Evolutionary conservation across 306 rosid genomes (phyloP).

Genomic region (Quercus glauca): DNA sequence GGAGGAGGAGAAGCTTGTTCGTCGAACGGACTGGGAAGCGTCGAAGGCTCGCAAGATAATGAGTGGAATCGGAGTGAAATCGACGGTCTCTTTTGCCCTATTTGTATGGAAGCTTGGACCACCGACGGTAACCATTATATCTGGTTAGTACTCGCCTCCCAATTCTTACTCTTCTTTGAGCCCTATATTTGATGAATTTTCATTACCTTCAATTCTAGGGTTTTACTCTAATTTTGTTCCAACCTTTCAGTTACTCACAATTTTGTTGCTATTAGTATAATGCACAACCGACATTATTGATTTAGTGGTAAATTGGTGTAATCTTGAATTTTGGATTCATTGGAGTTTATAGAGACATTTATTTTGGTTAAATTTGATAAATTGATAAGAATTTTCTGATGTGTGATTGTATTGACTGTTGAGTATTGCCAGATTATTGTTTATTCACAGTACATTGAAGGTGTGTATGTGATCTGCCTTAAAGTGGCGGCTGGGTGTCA

Average conservation of each 20-base stretch:
- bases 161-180: too few species aligned
- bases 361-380: neutral
- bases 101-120: slow-evolving; percentile 86
- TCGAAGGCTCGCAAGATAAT: slow-evolving; percentile 43
- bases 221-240: neutral
- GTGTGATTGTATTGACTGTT: neutral
- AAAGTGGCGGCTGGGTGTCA: too few species aligned
- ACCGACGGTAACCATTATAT: slow-evolving; percentile 53
- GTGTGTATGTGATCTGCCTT: too few species aligned
- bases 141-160: too few species aligned
- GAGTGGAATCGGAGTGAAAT: slow-evolving; percentile 48
- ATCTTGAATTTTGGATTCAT: neutral
- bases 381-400: neutral
- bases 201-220: neutral
- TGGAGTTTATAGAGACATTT: neutral
- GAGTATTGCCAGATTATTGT: neutral
- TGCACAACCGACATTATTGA: too few species aligned
- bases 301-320: neutral
- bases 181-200: too few species aligned
- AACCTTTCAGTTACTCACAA: neutral
- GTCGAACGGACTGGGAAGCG: slow-evolving; percentile 12
- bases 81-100: slow-evolving; percentile 75
- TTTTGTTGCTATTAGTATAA: neutral
- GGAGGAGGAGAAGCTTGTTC: slow-evolving; percentile 42
- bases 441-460: neutral